Conservation (phyloP, 148 eudicot species). For the Pouteria glomerata region DNA sequence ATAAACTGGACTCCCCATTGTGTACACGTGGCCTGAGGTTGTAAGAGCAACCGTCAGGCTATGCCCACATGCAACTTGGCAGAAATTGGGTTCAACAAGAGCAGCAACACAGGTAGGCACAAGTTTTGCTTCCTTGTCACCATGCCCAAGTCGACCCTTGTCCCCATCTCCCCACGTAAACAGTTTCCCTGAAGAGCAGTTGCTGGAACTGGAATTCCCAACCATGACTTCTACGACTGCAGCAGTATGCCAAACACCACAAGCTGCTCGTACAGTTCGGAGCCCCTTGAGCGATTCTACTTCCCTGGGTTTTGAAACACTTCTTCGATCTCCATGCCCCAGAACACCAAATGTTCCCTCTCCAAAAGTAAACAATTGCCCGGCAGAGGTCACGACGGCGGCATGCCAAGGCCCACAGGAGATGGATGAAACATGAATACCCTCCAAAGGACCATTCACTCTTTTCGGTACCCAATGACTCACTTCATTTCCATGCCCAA, state of each 20-base stretch:
- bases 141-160: constrained; percentile 91
- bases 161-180: constrained; percentile 99
- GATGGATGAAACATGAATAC: constrained; percentile 87
- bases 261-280: constrained; percentile 85
- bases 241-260: constrained; percentile 99
- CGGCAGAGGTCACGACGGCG: constrained; percentile 95
- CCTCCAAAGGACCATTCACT: constrained; percentile 91
- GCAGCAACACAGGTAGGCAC: constrained; percentile 95
- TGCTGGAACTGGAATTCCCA: constrained; percentile 84
- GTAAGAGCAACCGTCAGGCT: constrained; percentile 93
- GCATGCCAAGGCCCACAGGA: constrained; percentile 99
- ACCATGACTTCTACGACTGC: constrained; percentile 99
- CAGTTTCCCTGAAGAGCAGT: constrained; percentile 91
- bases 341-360: constrained; percentile 96
- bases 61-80: constrained; percentile 93
- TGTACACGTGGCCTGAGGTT: constrained; percentile 85
- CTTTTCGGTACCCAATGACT: constrained; percentile 94
- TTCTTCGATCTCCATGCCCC: constrained; percentile 87
- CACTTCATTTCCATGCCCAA: constrained; percentile 93
- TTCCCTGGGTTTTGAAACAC: constrained; percentile 79
- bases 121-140: constrained; percentile 88
- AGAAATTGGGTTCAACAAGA: constrained; percentile 88
- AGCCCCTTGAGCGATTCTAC: constrained; percentile 93
- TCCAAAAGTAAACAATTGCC: constrained; percentile 92
- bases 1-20: constrained; percentile 95